Evolutionary conservation across 768 basidiomycete genomes (phyloP), one percentile per base, ranked within the genome.

Genomic region (Fomitopsis pulvina): DNA sequence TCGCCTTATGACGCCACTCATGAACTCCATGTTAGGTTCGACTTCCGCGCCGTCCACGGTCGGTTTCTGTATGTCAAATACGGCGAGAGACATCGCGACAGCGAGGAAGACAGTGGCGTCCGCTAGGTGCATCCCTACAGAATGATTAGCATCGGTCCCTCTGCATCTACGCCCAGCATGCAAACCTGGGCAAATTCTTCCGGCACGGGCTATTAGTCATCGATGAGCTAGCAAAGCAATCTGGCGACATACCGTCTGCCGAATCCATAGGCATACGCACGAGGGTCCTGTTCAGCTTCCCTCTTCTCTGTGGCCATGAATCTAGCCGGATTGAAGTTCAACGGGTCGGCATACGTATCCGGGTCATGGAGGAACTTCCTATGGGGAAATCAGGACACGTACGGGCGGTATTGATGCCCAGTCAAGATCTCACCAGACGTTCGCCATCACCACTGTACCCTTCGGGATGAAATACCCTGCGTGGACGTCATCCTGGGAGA

Each of bases 291-390:
- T 48, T 65, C 60, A 2, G 63, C 47, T 14, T 51, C 29, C 48
- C 50, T 56, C 9, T 57, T 57, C 10, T 53, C 49, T 8, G 55
- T 46, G 2, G 56, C 28, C 2, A 66, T 38, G 52, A 59, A 68
- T 1, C 69, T 59, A 4, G 62, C 63, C 1, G 70, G 70, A 24
- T 63, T 65, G 57, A 72, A 71, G 0, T 46, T 27, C 39, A 59
- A 50, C 18, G 71, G 71, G 25, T 70, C 55, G 2, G 51, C 45
- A 55, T 71, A 72, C 6, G 51, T 48, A 22, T 55, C 52, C 8
- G 63, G 64, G 43, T 72, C 66, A 40, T 64, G 68, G 14, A 66
- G 54, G 18, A 54, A 48, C 22, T 41, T 42, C 56, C 56, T 54
- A 28, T 18, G 14, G 14, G 34, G 14, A 16, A 37, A 16, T 6